These are phyloP conservation scores for Acorus gramineus DNA, from an alignment of 106 monocot genomes.

Conservation along the genomic window DNA sequence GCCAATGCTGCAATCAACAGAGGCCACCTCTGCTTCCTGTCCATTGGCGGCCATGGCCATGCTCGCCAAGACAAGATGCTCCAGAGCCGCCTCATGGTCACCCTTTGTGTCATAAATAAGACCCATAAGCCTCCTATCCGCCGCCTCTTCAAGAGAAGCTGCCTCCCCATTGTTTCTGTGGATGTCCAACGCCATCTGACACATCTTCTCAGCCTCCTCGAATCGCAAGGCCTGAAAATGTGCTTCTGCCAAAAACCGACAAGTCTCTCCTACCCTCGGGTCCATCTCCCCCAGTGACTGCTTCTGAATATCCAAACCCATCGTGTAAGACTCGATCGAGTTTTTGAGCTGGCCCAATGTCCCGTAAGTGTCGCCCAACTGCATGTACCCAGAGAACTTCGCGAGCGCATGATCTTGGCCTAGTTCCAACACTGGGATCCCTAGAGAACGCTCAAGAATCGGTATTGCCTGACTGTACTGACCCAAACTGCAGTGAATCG, in stretches of 20 bases:
- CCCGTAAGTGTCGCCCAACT: slow-evolving; percentile 43
- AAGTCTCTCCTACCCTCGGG: slow-evolving; percentile 37
- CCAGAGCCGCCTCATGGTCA: slow-evolving; percentile 30
- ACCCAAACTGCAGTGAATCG: slow-evolving; percentile 49
- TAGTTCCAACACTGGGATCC: slow-evolving; percentile 36
- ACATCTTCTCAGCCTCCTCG: slow-evolving; percentile 26
- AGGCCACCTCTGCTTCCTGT: slow-evolving; percentile 28
- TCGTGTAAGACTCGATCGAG: slow-evolving; percentile 20
- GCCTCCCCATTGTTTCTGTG: slow-evolving; percentile 22
- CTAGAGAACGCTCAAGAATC: slow-evolving; percentile 29
- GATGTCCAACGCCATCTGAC: slow-evolving; percentile 29
- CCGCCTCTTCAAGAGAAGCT: slow-evolving; percentile 18
- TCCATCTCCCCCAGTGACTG: slow-evolving; percentile 24
- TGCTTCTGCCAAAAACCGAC: slow-evolving; percentile 38
- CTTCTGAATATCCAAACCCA: slow-evolving; percentile 30
- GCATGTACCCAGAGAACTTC: slow-evolving; percentile 65
- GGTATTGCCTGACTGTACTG: slow-evolving; percentile 42
- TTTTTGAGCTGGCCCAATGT: slow-evolving; percentile 27
- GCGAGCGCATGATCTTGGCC: slow-evolving; percentile 52
- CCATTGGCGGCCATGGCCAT: slow-evolving; percentile 30
- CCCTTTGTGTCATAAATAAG: slow-evolving; percentile 42
- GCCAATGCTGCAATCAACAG: slow-evolving; percentile 43
- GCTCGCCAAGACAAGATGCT: slow-evolving; percentile 33
- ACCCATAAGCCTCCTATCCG: slow-evolving; percentile 38
- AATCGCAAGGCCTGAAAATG: slow-evolving; percentile 34